phyloP scores from a whole-genome alignment of 1,284 basidiomycete species.

The Exobasidium cylindrosporum region DNA sequence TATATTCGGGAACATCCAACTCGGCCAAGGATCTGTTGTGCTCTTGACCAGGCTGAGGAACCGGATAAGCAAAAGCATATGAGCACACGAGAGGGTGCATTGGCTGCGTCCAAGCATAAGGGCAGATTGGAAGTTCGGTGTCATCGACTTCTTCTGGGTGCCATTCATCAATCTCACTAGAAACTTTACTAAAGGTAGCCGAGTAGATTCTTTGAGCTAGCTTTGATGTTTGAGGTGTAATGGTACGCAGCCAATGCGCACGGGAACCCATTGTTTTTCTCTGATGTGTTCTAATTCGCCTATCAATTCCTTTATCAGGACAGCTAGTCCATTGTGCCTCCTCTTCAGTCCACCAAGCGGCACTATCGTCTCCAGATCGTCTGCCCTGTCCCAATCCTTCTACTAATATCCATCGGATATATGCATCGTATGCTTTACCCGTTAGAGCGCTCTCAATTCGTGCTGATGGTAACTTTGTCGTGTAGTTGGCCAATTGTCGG shows the following conservation, averaged over 20 bases:
- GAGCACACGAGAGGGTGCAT: constrained; percentile 44
- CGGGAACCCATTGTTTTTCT: background rate
- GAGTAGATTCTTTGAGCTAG: background rate
- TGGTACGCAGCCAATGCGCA: constrained; percentile 1
- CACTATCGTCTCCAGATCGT: background rate
- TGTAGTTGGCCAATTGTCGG: constrained; percentile 72
- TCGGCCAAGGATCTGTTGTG: constrained; percentile 62
- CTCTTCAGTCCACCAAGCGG: constrained; percentile 28
- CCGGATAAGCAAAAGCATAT: constrained; percentile 68
- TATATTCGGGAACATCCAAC: constrained; percentile 79
- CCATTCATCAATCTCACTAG: background rate
- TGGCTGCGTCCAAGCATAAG: constrained; percentile 59
- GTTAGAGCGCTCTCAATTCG: constrained; percentile 71
- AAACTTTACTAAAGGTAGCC: background rate
- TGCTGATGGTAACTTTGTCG: constrained; percentile 64
- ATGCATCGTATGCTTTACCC: constrained; percentile 81
- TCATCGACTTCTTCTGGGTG: constrained; percentile 31
- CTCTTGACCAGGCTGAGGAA: constrained; percentile 25
- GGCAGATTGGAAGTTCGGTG: constrained; percentile 64
- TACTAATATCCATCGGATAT: constrained; percentile 77
- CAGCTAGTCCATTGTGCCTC: constrained; percentile 46
- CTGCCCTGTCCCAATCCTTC: constrained; percentile 63
- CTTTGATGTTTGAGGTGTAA: constrained; percentile 7
- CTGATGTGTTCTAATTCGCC: background rate
- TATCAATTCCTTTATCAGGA: background rate